Percentiles rank a stretch among this genome's conserved stretches.
These are phyloP conservation scores for Isoetes taiwanensis DNA, from an alignment of 75 land plant genomes.

Conservation along the genomic window DNA sequence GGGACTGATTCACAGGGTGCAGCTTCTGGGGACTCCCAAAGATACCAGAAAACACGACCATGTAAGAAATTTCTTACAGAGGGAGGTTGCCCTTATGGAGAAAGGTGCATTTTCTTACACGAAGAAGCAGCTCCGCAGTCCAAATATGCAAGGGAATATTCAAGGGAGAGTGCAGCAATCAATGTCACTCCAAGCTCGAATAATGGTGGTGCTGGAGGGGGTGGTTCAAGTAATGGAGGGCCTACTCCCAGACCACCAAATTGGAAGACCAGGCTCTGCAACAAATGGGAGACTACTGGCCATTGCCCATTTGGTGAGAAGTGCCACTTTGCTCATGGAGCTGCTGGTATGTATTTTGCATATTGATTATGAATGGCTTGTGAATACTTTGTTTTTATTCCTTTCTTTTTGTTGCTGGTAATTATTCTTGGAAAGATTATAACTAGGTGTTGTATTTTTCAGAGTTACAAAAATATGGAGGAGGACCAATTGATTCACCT, in stretches of 20 bases:
- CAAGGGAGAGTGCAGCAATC: constrained; percentile 12
- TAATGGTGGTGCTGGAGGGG: constrained; percentile 19
- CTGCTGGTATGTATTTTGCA: constrained; percentile 32
- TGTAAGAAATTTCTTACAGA: constrained; percentile 88
- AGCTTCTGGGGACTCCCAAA: constrained; percentile 26
- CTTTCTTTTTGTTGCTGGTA: no score
- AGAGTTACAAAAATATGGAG: constrained; percentile 75
- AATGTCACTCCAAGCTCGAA: constrained; percentile 19
- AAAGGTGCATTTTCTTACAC: constrained; percentile 77
- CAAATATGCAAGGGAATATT: constrained; percentile 17
- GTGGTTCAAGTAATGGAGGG: no score
- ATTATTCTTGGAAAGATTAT: no score
- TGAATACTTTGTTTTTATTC: no score
- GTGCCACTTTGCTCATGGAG: constrained; percentile 97
- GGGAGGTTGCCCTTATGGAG: constrained; percentile 90
- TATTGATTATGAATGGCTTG: no score
- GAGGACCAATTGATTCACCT: constrained; percentile 38
- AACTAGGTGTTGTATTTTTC: constrained; percentile 12
- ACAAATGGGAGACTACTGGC: constrained; percentile 92
- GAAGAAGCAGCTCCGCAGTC: constrained; percentile 63
- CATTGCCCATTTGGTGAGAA: constrained; percentile 86
- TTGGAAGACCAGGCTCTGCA: constrained; percentile 86
- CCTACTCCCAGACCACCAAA: constrained; percentile 50
- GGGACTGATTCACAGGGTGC: constrained; percentile 37
- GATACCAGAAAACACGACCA: constrained; percentile 54